Percentiles rank a stretch among this genome's conserved stretches.
These are phyloP conservation scores for Dujonia santamariae DNA, from an alignment of 1,139 yeast species.

Conservation along the genomic window DNA sequence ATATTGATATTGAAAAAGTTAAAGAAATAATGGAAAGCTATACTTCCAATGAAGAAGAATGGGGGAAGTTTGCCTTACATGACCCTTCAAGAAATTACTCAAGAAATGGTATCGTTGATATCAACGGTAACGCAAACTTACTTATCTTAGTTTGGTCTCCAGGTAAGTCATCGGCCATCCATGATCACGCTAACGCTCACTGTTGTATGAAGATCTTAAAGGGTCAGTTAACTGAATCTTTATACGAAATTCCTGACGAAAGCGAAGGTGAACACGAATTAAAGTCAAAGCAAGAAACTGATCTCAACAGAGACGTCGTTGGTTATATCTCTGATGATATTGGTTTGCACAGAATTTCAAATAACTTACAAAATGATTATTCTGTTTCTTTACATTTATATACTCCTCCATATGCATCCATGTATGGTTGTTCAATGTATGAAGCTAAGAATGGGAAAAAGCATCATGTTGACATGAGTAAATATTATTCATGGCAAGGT, in stretches of 20 bases:
- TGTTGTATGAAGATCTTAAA: slow-evolving; percentile 63
- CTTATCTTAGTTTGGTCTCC: slow-evolving; percentile 73
- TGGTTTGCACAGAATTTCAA: slow-evolving; percentile 65
- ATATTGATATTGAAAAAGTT: slow-evolving; percentile 52
- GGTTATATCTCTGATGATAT: slow-evolving; percentile 67
- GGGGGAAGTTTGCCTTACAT: slow-evolving; percentile 57
- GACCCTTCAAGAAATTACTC: slow-evolving; percentile 53
- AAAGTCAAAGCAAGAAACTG: slow-evolving; percentile 30
- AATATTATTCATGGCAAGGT: slow-evolving; percentile 64
- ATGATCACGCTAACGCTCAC: slow-evolving; percentile 78
- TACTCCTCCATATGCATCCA: slow-evolving; percentile 75
- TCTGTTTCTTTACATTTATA: slow-evolving; percentile 73
- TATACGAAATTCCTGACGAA: slow-evolving; percentile 50
- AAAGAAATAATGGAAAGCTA: slow-evolving; percentile 48
- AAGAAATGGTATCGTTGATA: slow-evolving; percentile 64
- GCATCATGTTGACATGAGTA: slow-evolving; percentile 59
- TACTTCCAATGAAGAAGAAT: slow-evolving; percentile 48
- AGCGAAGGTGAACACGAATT: slow-evolving; percentile 22
- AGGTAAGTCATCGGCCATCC: slow-evolving; percentile 62
- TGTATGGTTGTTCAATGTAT: slow-evolving; percentile 63
- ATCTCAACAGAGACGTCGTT: slow-evolving; percentile 44
- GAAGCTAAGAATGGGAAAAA: slow-evolving; percentile 51
- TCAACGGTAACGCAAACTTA: slow-evolving; percentile 67
- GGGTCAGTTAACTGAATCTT: slow-evolving; percentile 58
- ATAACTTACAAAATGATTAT: slow-evolving; percentile 42